phyloP scores from a whole-genome alignment of 768 basidiomycete species.

The Boletus fagicola region DNA sequence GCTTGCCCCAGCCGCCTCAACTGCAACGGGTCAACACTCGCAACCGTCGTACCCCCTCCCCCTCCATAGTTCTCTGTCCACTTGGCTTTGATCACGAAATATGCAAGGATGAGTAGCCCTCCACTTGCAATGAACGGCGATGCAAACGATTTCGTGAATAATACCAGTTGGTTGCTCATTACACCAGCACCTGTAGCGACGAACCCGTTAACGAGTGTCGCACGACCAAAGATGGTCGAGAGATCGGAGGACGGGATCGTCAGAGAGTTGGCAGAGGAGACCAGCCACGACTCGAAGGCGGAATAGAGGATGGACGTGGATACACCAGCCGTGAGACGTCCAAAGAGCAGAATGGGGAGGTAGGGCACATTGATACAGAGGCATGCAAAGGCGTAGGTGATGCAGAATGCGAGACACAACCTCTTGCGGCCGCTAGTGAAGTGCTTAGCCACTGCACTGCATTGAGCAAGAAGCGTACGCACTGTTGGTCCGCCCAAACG shows the following conservation, averaged over 20 bases:
- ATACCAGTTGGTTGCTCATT: conserved; percentile 63
- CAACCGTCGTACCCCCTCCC: conserved; percentile 28
- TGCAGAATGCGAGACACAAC: conserved; percentile 69
- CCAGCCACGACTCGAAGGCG: conserved; percentile 75
- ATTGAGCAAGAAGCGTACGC: neutral
- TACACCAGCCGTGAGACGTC: conserved; percentile 65
- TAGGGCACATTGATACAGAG: conserved; percentile 53
- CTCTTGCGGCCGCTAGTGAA: conserved; percentile 57
- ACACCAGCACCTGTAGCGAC: conserved; percentile 69
- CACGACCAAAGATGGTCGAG: conserved; percentile 68
- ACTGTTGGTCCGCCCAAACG: conserved; percentile 76
- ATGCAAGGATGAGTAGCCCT: conserved; percentile 49
- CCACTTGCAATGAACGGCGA: conserved; percentile 70
- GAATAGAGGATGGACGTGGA: conserved; percentile 77
- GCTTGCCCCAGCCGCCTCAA: conserved; percentile 52
- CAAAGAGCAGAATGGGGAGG: conserved; percentile 59
- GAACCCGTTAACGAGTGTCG: conserved; percentile 70
- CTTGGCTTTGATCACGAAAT: conserved; percentile 50
- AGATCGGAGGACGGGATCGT: conserved; percentile 56
- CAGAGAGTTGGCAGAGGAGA: conserved; percentile 55
- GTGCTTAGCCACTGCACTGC: neutral
- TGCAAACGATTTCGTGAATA: conserved; percentile 47
- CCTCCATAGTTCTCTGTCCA: conserved; percentile 76
- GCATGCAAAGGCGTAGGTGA: conserved; percentile 62
- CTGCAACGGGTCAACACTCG: conserved; percentile 45